Percentiles rank a stretch among this genome's conserved stretches.
These are phyloP conservation scores for Fragosphaeria purpurea DNA, from an alignment of 2,329 filamentous ascomycete species.

Conservation along the genomic window DNA sequence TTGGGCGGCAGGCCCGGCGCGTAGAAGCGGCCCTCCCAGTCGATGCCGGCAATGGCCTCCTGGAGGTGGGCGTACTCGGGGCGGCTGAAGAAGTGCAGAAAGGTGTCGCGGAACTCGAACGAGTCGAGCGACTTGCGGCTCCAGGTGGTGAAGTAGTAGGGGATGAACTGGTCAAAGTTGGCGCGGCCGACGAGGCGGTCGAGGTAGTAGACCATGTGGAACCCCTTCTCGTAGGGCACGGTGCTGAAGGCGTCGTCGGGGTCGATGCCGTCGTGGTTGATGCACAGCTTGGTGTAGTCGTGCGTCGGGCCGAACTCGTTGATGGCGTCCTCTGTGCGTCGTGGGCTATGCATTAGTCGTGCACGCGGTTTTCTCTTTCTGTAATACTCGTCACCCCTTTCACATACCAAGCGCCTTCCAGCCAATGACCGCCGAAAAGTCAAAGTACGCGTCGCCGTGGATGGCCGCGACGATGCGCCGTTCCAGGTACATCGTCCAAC, in stretches of 20 bases:
- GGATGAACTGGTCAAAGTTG: conserved; percentile 93
- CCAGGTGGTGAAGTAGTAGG: conserved; percentile 84
- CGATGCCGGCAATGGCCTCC: conserved; percentile 59
- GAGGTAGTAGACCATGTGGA: conserved; percentile 84
- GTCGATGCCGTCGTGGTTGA: conserved; percentile 80
- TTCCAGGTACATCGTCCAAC: conserved; percentile 94
- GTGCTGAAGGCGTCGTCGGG: conserved; percentile 93
- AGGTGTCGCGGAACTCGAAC: conserved; percentile 84
- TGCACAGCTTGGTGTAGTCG: conserved; percentile 84
- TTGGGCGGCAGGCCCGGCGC: conserved; percentile 81
- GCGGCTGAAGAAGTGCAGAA: conserved; percentile 70
- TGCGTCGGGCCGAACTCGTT: conserved; percentile 71
- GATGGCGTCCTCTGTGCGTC: conserved; percentile 57
- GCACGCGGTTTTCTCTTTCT: not conserved
- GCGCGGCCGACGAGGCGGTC: conserved; percentile 74
- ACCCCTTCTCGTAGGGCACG: conserved; percentile 93
- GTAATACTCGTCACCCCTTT: not conserved
- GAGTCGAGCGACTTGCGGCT: conserved; percentile 81
- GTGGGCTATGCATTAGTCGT: not conserved
- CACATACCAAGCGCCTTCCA: conserved; percentile 69
- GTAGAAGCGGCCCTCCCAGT: conserved; percentile 89
- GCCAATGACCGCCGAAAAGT: conserved; percentile 92
- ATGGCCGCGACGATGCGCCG: conserved; percentile 67
- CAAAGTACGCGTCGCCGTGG: conserved; percentile 75
- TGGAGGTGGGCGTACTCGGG: conserved; percentile 52